Conservation (phyloP, 257 asterid species). For the Nicotiana tabacum region DNA sequence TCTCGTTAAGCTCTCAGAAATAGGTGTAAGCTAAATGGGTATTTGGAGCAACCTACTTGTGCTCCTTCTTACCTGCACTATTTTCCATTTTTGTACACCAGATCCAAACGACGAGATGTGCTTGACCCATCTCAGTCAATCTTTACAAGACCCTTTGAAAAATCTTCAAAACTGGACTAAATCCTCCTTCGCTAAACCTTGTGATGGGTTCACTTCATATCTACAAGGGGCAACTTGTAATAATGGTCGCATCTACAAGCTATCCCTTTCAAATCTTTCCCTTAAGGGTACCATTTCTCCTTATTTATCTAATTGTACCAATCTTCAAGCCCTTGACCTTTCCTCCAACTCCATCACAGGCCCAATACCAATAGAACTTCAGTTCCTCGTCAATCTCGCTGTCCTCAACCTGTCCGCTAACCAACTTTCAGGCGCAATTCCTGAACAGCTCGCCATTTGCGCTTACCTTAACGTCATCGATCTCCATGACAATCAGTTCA, state of each 20-base stretch:
- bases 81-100: conserved; percentile 36
- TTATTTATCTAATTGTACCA: conserved; percentile 82
- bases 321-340: conserved; percentile 84
- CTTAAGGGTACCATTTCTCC: conserved; percentile 81
- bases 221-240: conserved; percentile 93
- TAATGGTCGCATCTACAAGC: conserved; percentile 86
- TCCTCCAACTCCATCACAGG: conserved; percentile 78
- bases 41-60: conserved; percentile 21
- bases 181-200: conserved; percentile 54
- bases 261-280: conserved; percentile 61
- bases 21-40: conserved; percentile 29
- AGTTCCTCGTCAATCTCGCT: conserved; percentile 70
- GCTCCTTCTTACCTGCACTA: conserved; percentile 18
- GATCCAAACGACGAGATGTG: conserved; percentile 87
- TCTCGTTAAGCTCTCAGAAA: neutral
- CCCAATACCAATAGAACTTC: conserved; percentile 63
- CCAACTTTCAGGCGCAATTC: conserved; percentile 61
- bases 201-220: conserved; percentile 64
- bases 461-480: conserved; percentile 89
- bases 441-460: conserved; percentile 65
- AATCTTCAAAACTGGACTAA: conserved; percentile 78
- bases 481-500: conserved; percentile 63
- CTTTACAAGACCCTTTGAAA: conserved; percentile 57
- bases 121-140: conserved; percentile 54
- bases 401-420: conserved; percentile 76